These are phyloP conservation scores for Saccharomycopsis olivae DNA, from an alignment of 805 yeast species.

Conservation along the genomic window DNA sequence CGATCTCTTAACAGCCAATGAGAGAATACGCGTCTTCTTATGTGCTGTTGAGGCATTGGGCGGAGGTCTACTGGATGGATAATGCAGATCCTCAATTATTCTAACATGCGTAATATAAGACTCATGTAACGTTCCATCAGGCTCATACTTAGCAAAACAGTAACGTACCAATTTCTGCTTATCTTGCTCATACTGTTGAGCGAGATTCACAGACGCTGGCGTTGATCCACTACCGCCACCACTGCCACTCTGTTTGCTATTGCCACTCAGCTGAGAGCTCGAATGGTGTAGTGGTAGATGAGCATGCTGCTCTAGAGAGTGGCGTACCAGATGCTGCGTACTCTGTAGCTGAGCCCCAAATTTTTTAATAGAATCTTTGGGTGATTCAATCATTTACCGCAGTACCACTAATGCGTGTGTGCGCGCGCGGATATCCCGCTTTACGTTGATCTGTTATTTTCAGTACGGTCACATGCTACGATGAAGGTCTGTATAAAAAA, in stretches of 20 bases:
- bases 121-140: conserved; percentile 34
- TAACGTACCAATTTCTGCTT: conserved; percentile 35
- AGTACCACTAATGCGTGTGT: no score
- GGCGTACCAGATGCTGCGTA: neutral
- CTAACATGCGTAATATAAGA: conserved; percentile 69
- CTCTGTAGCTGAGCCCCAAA: neutral
- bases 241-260: no score
- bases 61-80: conserved; percentile 63
- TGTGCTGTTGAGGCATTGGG: conserved; percentile 32
- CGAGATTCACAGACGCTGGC: conserved; percentile 25
- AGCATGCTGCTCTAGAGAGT: neutral
- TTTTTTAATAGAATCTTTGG: conserved; percentile 6
- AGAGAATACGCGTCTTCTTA: conserved; percentile 52
- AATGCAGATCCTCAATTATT: conserved; percentile 63
- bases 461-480: no score
- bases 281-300: no score
- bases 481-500: no score
- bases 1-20: conserved; percentile 47
- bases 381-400: no score
- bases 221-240: neutral
- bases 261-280: neutral
- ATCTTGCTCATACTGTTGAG: conserved; percentile 49
- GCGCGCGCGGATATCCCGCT: no score
- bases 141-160: conserved; percentile 39
- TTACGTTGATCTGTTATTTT: no score